Percentiles rank a stretch among this genome's conserved stretches.
These are phyloP conservation scores for Gracilariopsis chorda DNA, from an alignment of 23 red algal species.

Conservation along the genomic window DNA sequence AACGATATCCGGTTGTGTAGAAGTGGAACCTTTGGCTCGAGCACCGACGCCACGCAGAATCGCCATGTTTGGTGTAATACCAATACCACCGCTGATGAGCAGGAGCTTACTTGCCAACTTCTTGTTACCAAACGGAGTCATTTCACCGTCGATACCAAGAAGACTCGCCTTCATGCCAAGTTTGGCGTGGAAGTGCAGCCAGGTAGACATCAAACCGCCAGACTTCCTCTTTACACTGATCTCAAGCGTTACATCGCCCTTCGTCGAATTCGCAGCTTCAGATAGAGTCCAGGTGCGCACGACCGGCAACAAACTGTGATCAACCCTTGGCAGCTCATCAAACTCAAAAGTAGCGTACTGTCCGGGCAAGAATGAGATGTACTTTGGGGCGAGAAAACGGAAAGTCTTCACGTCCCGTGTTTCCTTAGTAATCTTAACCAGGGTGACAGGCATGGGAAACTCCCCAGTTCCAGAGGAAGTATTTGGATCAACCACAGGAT, in stretches of 20 bases:
- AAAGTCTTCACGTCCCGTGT: constrained; percentile 43
- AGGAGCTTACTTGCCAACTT: constrained; percentile 20
- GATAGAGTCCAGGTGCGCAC: constrained; percentile 78
- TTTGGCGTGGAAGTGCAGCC: constrained; percentile 52
- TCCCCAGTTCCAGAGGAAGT: neutral
- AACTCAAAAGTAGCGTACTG: constrained; percentile 78
- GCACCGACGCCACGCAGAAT: constrained; percentile 66
- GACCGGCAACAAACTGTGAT: neutral
- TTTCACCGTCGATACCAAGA: constrained; percentile 53
- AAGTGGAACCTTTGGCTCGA: neutral
- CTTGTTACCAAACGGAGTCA: constrained; percentile 45
- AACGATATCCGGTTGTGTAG: constrained; percentile 10
- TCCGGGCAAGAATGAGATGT: constrained; percentile 60
- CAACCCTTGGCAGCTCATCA: neutral
- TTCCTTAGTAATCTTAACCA: constrained; percentile 56
- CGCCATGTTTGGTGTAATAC: constrained; percentile 74
- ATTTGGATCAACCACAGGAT: neutral
- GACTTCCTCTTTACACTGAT: constrained; percentile 61
- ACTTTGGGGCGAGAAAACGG: constrained; percentile 57
- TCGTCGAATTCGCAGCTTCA: constrained; percentile 47
- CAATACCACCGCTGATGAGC: constrained; percentile 66
- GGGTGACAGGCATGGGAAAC: constrained; percentile 7
- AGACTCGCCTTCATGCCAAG: constrained; percentile 34
- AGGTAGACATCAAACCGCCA: constrained; percentile 47
- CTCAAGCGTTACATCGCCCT: constrained; percentile 71